These are phyloP conservation scores for Penicillium sp. DNA, from an alignment of 2,329 filamentous ascomycete species.

Conservation along the genomic window DNA sequence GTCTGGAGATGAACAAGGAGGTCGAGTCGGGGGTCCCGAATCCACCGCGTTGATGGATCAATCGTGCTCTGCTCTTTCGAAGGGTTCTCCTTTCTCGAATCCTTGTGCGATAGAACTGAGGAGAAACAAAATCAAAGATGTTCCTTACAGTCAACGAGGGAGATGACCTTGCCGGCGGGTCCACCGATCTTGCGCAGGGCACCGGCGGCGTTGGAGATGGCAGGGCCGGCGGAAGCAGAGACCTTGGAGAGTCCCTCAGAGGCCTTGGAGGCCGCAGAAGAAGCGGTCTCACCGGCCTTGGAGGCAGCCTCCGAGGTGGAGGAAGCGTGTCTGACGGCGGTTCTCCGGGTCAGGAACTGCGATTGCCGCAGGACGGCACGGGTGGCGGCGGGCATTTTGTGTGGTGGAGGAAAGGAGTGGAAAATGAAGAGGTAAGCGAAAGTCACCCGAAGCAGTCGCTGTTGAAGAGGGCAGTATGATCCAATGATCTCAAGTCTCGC, in stretches of 20 bases:
- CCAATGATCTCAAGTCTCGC: conserved; percentile 44
- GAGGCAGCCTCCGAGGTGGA: conserved; percentile 47
- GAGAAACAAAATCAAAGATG: conserved; percentile 1
- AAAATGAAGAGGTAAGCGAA: conserved; percentile 29
- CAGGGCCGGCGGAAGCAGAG: conserved; percentile 75
- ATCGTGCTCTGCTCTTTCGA: not conserved
- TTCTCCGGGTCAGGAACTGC: conserved; percentile 49
- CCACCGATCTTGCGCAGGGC: conserved; percentile 78
- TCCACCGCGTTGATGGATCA: not conserved
- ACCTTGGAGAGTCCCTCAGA: conserved; percentile 81
- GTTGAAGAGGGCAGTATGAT: conserved; percentile 32
- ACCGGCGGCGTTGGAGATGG: conserved; percentile 70
- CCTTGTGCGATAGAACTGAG: conserved; percentile 2
- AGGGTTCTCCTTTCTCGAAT: not conserved
- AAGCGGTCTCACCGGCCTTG: conserved; percentile 48
- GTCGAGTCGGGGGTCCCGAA: conserved; percentile 1
- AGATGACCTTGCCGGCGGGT: conserved; percentile 75
- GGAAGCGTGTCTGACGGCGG: conserved; percentile 50
- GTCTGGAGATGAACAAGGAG: conserved; percentile 19
- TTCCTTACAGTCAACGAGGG: conserved; percentile 80
- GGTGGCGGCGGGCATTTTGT: conserved; percentile 48
- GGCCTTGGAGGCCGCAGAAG: conserved; percentile 61
- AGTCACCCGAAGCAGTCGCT: conserved; percentile 29
- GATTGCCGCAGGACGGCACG: conserved; percentile 50
- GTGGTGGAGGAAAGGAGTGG: conserved; percentile 27